phyloP scores from a whole-genome alignment of 2,329 filamentous ascomycete species.

The Fusarium sp. region DNA sequence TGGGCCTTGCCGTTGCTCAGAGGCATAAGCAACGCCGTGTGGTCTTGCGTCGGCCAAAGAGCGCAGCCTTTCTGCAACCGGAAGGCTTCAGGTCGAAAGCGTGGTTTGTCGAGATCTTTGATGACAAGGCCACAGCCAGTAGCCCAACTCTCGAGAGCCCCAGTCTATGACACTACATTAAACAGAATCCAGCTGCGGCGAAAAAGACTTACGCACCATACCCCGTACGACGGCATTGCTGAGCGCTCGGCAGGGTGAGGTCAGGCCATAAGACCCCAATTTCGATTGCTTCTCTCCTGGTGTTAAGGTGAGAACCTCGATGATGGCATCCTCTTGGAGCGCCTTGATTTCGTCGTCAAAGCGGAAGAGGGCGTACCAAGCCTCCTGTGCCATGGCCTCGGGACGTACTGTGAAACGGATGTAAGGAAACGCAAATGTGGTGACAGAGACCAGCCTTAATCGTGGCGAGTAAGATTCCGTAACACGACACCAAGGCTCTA shows the following conservation, averaged over 20 bases:
- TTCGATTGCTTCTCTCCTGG: constrained; percentile 23
- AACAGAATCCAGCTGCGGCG: not conserved
- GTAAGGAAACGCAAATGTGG: not conserved
- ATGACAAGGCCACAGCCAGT: constrained; percentile 16
- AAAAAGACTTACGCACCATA: constrained; percentile 17
- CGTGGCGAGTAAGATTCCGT: not conserved
- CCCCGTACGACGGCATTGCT: constrained; percentile 25
- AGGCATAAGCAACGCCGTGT: constrained; percentile 29
- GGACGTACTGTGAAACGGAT: not conserved
- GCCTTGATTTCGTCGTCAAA: constrained; percentile 20
- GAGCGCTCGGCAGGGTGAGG: constrained; percentile 18
- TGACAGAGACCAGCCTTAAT: not conserved
- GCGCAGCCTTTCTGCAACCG: constrained; percentile 27
- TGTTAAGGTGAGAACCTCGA: constrained; percentile 27
- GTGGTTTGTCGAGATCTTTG: constrained; percentile 23
- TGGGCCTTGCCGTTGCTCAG: constrained; percentile 15
- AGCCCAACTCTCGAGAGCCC: constrained; percentile 17
- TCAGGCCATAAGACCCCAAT: constrained; percentile 25
- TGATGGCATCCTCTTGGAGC: constrained; percentile 25
- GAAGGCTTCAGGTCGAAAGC: constrained; percentile 32
- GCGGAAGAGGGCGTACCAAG: constrained; percentile 16
- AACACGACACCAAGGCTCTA: not conserved
- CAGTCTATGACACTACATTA: constrained; percentile 10
- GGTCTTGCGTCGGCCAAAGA: constrained; percentile 23
- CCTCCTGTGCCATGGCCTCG: constrained; percentile 21